phyloP scores from a whole-genome alignment of 2,329 filamentous ascomycete species.

The Fusarium sororula region DNA sequence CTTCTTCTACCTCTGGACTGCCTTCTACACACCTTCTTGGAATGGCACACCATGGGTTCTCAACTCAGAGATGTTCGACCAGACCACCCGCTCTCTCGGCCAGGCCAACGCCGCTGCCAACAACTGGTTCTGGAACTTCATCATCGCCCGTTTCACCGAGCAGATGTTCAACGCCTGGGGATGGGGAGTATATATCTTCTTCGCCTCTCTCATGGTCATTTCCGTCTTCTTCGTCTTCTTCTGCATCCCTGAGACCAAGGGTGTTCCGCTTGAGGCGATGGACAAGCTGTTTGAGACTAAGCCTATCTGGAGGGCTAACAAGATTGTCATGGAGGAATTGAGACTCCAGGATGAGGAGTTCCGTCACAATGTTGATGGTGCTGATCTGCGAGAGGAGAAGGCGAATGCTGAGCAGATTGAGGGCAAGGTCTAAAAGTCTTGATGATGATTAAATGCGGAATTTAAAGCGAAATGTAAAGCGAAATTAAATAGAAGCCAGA shows the following conservation, averaged over 20 bases:
- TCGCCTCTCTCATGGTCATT: constrained; percentile 68
- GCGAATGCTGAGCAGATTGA: constrained; percentile 40
- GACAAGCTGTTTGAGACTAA: constrained; percentile 66
- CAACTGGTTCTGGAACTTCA: constrained; percentile 80
- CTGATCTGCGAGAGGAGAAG: constrained; percentile 44
- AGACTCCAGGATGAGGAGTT: constrained; percentile 47
- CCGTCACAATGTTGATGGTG: constrained; percentile 42
- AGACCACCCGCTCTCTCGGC: constrained; percentile 69
- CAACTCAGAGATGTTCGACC: constrained; percentile 79
- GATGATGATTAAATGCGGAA: not conserved
- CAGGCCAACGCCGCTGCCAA: constrained; percentile 76
- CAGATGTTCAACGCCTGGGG: constrained; percentile 68
- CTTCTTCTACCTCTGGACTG: constrained; percentile 65
- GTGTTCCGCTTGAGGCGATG: constrained; percentile 71
- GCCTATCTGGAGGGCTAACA: constrained; percentile 57
- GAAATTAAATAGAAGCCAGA: not conserved
- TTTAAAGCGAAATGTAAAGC: no score
- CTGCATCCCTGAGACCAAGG: constrained; percentile 72
- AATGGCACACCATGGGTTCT: constrained; percentile 81
- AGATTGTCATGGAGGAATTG: constrained; percentile 55
- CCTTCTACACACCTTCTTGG: constrained; percentile 76
- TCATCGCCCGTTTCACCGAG: constrained; percentile 73
- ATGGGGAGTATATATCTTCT: constrained; percentile 77
- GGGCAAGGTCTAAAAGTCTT: constrained; percentile 4
- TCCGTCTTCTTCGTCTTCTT: constrained; percentile 69